These are phyloP conservation scores for Ceratocystis destructans DNA, from an alignment of 2,329 filamentous ascomycete species.

Conservation along the genomic window DNA sequence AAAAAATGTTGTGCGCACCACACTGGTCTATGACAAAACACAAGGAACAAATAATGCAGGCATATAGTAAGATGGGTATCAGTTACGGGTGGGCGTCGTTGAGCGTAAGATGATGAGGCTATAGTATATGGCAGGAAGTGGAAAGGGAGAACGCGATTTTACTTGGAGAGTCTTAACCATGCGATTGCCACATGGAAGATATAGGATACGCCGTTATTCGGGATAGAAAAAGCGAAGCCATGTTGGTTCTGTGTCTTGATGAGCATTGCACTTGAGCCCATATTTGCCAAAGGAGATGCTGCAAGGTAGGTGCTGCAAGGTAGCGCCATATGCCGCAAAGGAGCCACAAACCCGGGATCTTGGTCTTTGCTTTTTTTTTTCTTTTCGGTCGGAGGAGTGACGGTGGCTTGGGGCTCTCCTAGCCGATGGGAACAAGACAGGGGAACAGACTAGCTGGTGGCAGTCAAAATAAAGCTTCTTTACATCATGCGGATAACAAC, in stretches of 20 bases:
- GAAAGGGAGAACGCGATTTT: background rate
- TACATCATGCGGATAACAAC: slow-evolving; percentile 35
- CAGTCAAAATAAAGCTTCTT: slow-evolving; percentile 15
- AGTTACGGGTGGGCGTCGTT: too few species aligned
- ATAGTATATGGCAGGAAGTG: background rate
- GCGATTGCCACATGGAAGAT: background rate
- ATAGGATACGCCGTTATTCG: background rate
- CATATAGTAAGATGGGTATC: background rate
- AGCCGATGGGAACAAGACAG: background rate
- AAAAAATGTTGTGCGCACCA: background rate
- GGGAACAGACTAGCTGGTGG: background rate
- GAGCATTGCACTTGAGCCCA: background rate
- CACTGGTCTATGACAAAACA: background rate
- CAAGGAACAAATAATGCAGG: background rate
- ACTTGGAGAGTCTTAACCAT: background rate
- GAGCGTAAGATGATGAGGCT: background rate
- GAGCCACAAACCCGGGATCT: background rate
- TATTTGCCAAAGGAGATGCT: background rate
- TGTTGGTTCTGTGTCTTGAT: background rate
- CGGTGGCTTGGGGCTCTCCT: background rate
- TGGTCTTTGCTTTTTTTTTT: background rate
- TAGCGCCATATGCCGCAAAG: background rate
- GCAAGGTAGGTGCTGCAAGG: background rate
- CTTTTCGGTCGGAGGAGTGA: background rate
- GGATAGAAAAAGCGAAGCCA: background rate